Base-by-base conservation (phyloP, 108 stramenopile genomes). In the Nannochloropsis salina region DNA sequence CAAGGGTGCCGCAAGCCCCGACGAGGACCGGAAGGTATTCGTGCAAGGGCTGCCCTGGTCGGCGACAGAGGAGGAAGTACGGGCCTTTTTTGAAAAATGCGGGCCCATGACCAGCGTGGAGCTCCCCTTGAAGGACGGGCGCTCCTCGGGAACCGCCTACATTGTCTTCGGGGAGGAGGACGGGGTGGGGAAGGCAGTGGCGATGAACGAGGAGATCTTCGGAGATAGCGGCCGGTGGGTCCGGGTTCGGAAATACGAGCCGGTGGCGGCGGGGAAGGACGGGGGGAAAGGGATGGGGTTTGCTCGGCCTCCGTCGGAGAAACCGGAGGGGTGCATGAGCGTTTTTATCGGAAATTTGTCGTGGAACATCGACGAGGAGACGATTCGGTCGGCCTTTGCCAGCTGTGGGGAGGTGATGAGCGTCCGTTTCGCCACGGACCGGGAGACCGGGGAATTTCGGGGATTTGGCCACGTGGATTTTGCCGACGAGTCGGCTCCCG, bases 301-400 rank as follows among this genome's bases (percentile, higher is more conserved):
- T 42, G 45, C 45, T 21, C 85, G 85, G 74, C 85, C 82, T 43
- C 6, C 42, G 22, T 88, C 83, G 87, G 86, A 91, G 43, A 95
- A 96, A 85, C 90, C 93, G 82, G 95, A 94, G 74, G 95, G 96
- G 21, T 97, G 96, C 90, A 80, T 89, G 42, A 98, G 96, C 5
- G 95, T 99, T 1, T 99, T 99, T 90, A 92, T 97, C 74, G 99
- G 98, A 31, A 98, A 98, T 88, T 89, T 99, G 44, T 90, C 95
- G 31, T 99, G 94, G 94, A 90, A 96, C 83, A 93, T 98, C 81
- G 95, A 96, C 84, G 99, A 99, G 89, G 96, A 97, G 41, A 88
- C 93, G 41, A 83, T 99, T 41, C 92, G 94, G 51, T 86, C 92
- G 42, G 86, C 92, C 80, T 99, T 99, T 88, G 93, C 84, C 47